Evolutionary conservation across 768 basidiomycete species (phyloP), one percentile per base, ranked within the genome.

Genomic region (Hysterangium stoloniferum): DNA sequence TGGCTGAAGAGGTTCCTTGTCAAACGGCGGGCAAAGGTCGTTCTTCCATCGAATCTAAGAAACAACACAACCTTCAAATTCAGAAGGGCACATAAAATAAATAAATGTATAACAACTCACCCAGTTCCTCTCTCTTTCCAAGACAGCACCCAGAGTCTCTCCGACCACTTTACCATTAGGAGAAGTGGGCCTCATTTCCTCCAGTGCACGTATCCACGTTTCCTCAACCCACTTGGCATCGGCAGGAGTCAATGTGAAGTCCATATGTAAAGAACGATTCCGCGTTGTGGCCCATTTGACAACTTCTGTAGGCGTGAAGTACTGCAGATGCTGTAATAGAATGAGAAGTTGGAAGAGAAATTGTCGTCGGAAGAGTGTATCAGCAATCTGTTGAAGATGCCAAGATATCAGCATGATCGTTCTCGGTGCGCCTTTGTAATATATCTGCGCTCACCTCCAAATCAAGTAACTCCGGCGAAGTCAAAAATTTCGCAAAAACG

Each of bases 401-500:
- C n/a, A n/a, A n/a, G n/a, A n/a, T n/a, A n/a, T n/a, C 6, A 28
- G 42, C 15, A 52, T 57, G 29, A 28, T 29, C 9, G 28, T 44
- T 25, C 52, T 47, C 29, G 47, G 45, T 49, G 56, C 51, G 33
- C 25, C 44, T 32, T 20, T 28, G 31, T 2, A 37, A 12, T n/a
- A 19, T 34, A 12, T 7, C 15, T 7, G 41, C 15, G 58, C 73
- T 44, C 45, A 91, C 92, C 76, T 96, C 91, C 41, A 93, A 80
- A 45, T 87, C 90, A 13, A 93, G 71, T 19, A 96, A 69, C 49
- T 92, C 89, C 0, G 87, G 83, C 54, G 81, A 90, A 1, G 92
- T 95, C 48, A 96, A 68, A 66, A 91, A 94, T 65, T 94, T 96
- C 32, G 92, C 88, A 60, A 93, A 94, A 68, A 94, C 94, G 62